Base-by-base conservation (phyloP, 306 rosid genomes). In the Bauhinia variegata region DNA sequence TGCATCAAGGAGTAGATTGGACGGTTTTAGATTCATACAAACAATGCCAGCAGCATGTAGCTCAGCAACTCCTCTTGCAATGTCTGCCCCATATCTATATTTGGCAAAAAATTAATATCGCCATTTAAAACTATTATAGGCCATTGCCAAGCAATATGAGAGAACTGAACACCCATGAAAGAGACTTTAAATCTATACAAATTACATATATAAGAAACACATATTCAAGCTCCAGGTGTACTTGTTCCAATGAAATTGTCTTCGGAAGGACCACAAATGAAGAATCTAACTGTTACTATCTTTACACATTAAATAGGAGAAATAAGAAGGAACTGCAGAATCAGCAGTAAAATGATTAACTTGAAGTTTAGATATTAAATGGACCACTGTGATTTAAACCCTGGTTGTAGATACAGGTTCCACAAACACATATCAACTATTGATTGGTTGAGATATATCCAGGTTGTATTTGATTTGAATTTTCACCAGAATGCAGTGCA, bases 11-110 rank as follows among this genome's bases (percentile, higher is more conserved):
- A 93, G 99, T 72, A 93, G 88, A 81, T 93, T 93, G 78, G 99
- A 93, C 4, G 99, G 99, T 78, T 93, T 90, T 68, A 93, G 71
- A 83, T 88, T 93, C 99, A 93, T 93, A 85, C 99, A 93, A 65
- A 93, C 81, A 73, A 93, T 91, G 5, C 97, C 97, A 30, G 99
- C 97, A 12, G 99, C 97, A 37, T 93, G 99, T 73, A 93, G 97
- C 75, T 93, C 99, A 71, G 93, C 96, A 61, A 93, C 99, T 51
- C 99, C 99, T 49, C 97, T 83, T 50, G 99, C 95, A 80, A 93
- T 87, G 67, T 93, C 99, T 32, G 97, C 96, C 54, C 99, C 99
- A 39, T 88, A 93, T 83, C 99, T 93, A 81, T 79, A 73, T 76
- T 53, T 51, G 52, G 70, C n/a, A 85, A 76, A 50, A 28, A 38